Evolutionary conservation across 768 basidiomycete species (phyloP), one percentile per base, ranked within the genome.

Genomic region (Mycena pura): DNA sequence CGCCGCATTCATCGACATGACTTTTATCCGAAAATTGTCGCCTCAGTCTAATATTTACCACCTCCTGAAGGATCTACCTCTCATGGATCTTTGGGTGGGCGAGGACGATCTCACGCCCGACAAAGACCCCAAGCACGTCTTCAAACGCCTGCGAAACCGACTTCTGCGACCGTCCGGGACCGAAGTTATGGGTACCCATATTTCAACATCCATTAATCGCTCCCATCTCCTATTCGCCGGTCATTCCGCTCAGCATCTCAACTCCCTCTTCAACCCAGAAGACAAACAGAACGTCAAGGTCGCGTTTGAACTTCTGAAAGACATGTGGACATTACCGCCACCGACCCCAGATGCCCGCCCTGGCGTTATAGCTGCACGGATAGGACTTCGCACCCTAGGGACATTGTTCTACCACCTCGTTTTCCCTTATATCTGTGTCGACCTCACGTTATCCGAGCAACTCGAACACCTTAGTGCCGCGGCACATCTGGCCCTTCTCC

Each of bases 71-170:
- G 15, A 21, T 4, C 51, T 78, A 0, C 22, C 0, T 0, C 53
- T 74, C 31, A 62, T 79, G 62, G 67, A 79, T 49, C 54, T 74
- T 4, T 27, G 64, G 6, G 73, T 75, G 19, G 75, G 77, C 9
- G 65, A 69, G 19, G 69, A 78, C 44, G 75, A 78, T 53, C 10
- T 77, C 0, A 78, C 77, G 3, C 40, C 58, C 1, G 75, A 78
- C 40, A 77, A 76, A 41, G 77, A 78, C 45, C 72, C 38, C 19
- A 74, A 76, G 47, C 77, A 78, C 54, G 49, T 76, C 27, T 57
- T 76, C 50, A 78, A 78, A 57, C 67, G 71, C 0, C 38, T 62
- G 13, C 68, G 74, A 1, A 76, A 75, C 57, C 63, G 71, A 8
- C 41, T 71, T 9, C 56, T 78, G 3, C 70, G 74, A 11, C 3